Evolutionary conservation across 2,329 filamentous ascomycete genomes (phyloP).

Genomic region (Aschersonia sp.): DNA sequence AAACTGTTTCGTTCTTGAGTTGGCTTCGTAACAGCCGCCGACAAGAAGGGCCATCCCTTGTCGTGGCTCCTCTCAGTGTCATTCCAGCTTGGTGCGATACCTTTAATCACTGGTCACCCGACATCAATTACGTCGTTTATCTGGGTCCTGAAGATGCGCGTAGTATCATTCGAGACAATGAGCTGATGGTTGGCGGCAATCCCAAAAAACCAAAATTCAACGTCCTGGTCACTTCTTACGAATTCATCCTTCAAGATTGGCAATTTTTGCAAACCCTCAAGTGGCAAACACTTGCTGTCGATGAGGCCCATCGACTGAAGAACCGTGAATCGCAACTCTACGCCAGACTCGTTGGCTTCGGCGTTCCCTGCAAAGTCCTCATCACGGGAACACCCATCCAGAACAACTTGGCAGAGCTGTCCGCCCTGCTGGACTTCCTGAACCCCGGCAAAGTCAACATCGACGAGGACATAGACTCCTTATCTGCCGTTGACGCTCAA

Average conservation of each 20-base stretch:
- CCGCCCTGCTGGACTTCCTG: constrained; percentile 86
- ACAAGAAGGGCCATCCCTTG: constrained; percentile 89
- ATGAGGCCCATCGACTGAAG: constrained; percentile 93
- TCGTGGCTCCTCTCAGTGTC: constrained; percentile 92
- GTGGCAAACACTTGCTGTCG: constrained; percentile 93
- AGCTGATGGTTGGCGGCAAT: constrained; percentile 76
- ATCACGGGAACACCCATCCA: constrained; percentile 97
- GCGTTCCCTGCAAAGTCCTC: constrained; percentile 72
- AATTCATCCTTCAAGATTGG: constrained; percentile 82
- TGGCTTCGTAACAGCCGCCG: constrained; percentile 83
- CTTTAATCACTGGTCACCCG: constrained; percentile 90
- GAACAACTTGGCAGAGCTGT: constrained; percentile 86
- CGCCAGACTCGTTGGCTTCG: constrained; percentile 69
- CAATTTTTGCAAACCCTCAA: constrained; percentile 79
- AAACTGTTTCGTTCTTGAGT: constrained; percentile 92
- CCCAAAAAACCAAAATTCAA: constrained; percentile 88
- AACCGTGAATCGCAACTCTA: constrained; percentile 94
- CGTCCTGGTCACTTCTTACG: constrained; percentile 92
- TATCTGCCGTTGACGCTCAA: constrained; percentile 67
- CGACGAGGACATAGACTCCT: constrained; percentile 74
- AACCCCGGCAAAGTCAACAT: constrained; percentile 90
- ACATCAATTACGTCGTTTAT: constrained; percentile 94
- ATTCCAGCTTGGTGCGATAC: constrained; percentile 98
- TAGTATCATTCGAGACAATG: constrained; percentile 76
- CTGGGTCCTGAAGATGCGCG: constrained; percentile 80